Base-by-base conservation (phyloP, 192 early-diverging fungal species). In the Chytriomyces sp. region DNA sequence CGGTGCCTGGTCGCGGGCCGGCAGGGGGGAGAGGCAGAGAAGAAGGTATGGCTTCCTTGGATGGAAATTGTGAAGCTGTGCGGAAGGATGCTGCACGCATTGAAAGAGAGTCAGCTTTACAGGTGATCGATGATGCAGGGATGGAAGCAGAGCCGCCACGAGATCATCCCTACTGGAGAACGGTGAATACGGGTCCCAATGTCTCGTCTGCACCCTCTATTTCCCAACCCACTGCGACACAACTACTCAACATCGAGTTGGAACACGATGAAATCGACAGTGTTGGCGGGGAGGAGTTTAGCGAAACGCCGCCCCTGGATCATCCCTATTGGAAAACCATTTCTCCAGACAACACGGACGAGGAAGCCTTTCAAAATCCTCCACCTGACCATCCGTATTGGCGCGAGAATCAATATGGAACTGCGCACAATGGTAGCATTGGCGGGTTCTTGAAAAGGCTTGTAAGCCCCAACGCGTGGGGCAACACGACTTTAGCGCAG, bases 251-350 rank as follows among this genome's bases (percentile, higher is more conserved):
- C n/a, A n/a, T n/a, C n/a, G n/a, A n/a, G n/a, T n/a, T n/a, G n/a
- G n/a, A n/a, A n/a, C n/a, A n/a, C 44, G 44, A 22, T 22, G 17
- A 49, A 14, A 5, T 17, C 22, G 40, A 64, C n/a, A 26, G 30
- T 33, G 62, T 22, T 64, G 58, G 17, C 7, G 28, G 17, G n/a
- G 55, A 57, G 10, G 17, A 19, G 10, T 10, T 26, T n/a, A 25
- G 39, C 12, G 19, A 14, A 17, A 31, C 39, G 12, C 62, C 62
- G 10, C 62, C 62, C 6, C 39, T 14, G 28, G 62, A 64, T 44
- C 62, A 64, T 30, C 62, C 62, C n/a, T 64, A 26, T 30, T 64
- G 62, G 62, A 64, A 64, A 64, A 14, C 36, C n/a, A n/a, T n/a
- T n/a, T n/a, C n/a, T n/a, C n/a, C n/a, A n/a, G n/a, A n/a, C n/a